Evolutionary conservation across 2,329 filamentous ascomycete species (phyloP).

Genomic region (Monilinia aucupariae): DNA sequence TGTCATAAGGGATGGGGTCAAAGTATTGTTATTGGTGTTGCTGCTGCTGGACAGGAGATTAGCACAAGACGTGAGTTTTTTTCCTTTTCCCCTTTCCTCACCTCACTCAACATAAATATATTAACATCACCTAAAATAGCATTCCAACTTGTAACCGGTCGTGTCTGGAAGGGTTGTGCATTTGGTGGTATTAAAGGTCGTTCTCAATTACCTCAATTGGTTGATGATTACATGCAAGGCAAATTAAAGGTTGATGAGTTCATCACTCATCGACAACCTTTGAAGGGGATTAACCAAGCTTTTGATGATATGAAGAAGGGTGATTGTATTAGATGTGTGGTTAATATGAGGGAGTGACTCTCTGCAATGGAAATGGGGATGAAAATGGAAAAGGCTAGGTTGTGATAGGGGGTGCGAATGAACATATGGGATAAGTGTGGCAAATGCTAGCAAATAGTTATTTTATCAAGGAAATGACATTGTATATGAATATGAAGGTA

Average conservation of each 20-base stretch:
- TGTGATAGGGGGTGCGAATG: background rate
- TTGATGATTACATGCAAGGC: constrained; percentile 82
- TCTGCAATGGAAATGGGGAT: background rate
- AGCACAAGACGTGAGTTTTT: constrained; percentile 76
- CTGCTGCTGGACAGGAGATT: constrained; percentile 93
- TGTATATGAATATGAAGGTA: constrained; percentile 2
- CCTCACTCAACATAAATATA: background rate
- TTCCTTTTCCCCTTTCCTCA: background rate
- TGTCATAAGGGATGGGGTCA: constrained; percentile 99
- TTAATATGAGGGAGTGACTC: constrained; percentile 49
- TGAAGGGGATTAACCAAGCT: constrained; percentile 79
- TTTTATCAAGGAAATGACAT: background rate
- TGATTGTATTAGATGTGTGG: constrained; percentile 93
- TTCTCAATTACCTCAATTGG: constrained; percentile 79
- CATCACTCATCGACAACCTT: constrained; percentile 88
- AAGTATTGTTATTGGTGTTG: constrained; percentile 96
- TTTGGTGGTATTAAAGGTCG: constrained; percentile 98
- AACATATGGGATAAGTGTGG: background rate
- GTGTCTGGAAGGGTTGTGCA: constrained; percentile 95
- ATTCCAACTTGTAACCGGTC: constrained; percentile 97
- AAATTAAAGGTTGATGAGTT: constrained; percentile 98
- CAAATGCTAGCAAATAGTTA: background rate
- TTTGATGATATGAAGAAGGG: constrained; percentile 94
- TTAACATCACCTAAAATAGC: constrained; percentile 45
- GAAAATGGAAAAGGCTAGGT: background rate